Evolutionary conservation across 257 asterid genomes (phyloP).

Genomic region (Solanum pinnatisectum): DNA sequence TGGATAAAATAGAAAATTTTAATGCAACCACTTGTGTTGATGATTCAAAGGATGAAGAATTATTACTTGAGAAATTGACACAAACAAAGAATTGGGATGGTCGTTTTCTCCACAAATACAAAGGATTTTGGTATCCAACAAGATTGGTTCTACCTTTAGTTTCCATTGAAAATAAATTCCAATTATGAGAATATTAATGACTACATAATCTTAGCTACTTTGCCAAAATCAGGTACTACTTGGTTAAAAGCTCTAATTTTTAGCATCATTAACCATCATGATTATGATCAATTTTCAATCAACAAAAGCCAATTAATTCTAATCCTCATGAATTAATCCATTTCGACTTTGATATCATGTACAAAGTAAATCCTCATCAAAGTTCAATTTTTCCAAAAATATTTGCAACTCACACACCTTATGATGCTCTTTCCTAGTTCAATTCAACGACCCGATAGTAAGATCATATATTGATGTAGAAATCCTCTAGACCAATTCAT

Average conservation of each 20-base stretch:
- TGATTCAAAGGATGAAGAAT: not conserved
- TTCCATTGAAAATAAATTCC: not conserved
- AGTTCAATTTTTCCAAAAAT: not conserved
- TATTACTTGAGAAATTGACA: not conserved
- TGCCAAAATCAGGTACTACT: constrained; percentile 28
- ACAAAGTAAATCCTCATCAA: not conserved
- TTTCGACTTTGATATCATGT: not conserved
- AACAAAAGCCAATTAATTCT: not conserved
- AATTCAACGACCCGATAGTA: not conserved
- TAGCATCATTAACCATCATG: constrained; percentile 7
- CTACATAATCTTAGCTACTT: constrained; percentile 4
- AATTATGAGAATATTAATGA: not conserved
- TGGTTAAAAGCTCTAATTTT: constrained; percentile 22
- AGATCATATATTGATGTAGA: not conserved
- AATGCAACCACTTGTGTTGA: not conserved
- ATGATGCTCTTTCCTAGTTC: not conserved
- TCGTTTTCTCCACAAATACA: not conserved
- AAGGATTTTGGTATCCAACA: constrained; percentile 10
- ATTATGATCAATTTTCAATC: not conserved
- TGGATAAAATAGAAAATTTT: not conserved
- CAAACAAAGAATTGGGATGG: not conserved
- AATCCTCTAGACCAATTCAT: not conserved
- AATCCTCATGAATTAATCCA: constrained; percentile 1
- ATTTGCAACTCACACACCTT: not conserved
- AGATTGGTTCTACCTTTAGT: not conserved